Evolutionary conservation across 257 asterid species (phyloP).

Genomic region (Eustoma russellianum): DNA sequence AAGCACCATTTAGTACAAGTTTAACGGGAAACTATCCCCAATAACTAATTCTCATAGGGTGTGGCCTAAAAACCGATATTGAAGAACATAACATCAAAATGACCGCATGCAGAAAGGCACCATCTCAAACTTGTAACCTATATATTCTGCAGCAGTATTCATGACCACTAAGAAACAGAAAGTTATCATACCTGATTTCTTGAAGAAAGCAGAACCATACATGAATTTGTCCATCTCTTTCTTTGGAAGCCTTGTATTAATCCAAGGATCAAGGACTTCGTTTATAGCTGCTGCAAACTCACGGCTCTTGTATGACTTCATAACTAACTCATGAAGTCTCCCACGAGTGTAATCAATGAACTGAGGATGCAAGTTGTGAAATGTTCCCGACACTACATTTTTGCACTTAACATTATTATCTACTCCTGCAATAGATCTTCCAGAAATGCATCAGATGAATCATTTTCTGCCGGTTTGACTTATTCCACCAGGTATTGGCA

Average conservation of each 20-base stretch:
- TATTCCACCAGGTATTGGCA: constrained; percentile 27
- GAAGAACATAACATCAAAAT: too few relatives aligned
- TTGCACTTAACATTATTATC: constrained; percentile 18
- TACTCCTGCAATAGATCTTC: constrained; percentile 28
- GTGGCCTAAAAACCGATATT: too few relatives aligned
- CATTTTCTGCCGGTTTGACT: constrained; percentile 24
- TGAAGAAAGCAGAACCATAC: constrained; percentile 16
- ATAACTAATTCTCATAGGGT: too few relatives aligned
- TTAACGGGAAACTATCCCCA: too few relatives aligned
- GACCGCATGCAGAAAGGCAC: too few relatives aligned
- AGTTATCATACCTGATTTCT: constrained; percentile 46
- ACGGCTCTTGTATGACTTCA: constrained; percentile 95
- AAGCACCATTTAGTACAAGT: too few relatives aligned
- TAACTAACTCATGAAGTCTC: constrained; percentile 92
- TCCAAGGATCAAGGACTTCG: constrained; percentile 98
- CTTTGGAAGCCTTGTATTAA: constrained; percentile 81
- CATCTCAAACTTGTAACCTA: too few relatives aligned
- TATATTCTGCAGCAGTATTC: neutral
- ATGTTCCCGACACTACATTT: constrained; percentile 29
- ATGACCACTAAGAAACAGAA: neutral
- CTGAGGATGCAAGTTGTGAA: constrained; percentile 81
- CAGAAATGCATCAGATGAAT: constrained; percentile 13
- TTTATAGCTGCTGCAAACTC: constrained; percentile 98
- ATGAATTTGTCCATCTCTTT: constrained; percentile 61
- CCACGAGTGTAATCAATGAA: constrained; percentile 91